These are phyloP conservation scores for Stachybotrys echinatus DNA, from an alignment of 2,329 filamentous ascomycete genomes.

Conservation along the genomic window DNA sequence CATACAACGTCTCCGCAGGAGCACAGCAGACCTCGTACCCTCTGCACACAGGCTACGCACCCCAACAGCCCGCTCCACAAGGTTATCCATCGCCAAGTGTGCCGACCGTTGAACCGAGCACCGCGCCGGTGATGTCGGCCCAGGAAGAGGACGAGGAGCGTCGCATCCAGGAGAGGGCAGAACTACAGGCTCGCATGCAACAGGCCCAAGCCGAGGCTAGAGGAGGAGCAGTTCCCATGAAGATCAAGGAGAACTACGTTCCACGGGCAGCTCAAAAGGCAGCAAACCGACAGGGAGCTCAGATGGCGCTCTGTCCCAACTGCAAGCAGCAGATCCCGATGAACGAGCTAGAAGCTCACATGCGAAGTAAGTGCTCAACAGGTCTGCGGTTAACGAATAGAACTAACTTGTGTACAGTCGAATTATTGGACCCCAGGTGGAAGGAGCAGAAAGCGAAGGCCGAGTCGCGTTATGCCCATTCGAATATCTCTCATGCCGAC, in stretches of 20 bases:
- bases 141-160: conserved; percentile 59
- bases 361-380: conserved; percentile 61
- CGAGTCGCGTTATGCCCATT: conserved; percentile 77
- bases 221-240: conserved; percentile 65
- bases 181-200: conserved; percentile 59
- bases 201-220: conserved; percentile 75
- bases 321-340: conserved; percentile 87
- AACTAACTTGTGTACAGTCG: conserved; percentile 55
- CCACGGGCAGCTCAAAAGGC: conserved; percentile 72
- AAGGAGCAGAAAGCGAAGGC: conserved; percentile 92
- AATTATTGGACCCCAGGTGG: conserved; percentile 89
- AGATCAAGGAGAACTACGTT: conserved; percentile 90
- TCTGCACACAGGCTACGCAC: conserved; percentile 37
- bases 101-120: conserved; percentile 23
- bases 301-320: conserved; percentile 81
- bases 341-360: conserved; percentile 84
- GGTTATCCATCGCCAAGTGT: conserved; percentile 25
- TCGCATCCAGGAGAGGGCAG: conserved; percentile 57
- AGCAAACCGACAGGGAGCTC: conserved; percentile 57
- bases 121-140: conserved; percentile 27
- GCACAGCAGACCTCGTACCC: conserved; percentile 29
- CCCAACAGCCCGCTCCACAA: conserved; percentile 22
- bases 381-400: not conserved
- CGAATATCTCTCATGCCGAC: conserved; percentile 79
- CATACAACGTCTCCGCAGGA: conserved; percentile 43